phyloP scores from a whole-genome alignment of 257 asterid genomes.

The Solanum chilense region DNA sequence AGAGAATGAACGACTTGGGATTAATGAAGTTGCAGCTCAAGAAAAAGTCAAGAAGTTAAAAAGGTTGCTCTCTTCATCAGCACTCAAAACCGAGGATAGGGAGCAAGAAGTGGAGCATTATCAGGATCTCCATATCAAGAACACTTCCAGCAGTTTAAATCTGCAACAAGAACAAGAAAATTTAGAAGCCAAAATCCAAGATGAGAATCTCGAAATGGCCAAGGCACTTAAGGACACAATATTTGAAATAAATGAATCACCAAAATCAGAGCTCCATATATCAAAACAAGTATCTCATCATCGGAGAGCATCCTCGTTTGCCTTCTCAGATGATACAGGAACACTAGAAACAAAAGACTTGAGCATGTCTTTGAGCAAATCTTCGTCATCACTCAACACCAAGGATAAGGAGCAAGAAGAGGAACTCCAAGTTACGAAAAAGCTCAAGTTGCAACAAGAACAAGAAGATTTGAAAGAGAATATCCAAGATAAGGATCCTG shows the following conservation, averaged over 20 bases:
- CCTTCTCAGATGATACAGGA: constrained; percentile 21
- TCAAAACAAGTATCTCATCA: constrained; percentile 26
- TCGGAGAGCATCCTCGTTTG: constrained; percentile 11
- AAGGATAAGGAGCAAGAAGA: background rate
- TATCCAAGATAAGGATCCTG: constrained; percentile 35
- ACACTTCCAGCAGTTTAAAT: constrained; percentile 27
- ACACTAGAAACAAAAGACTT: constrained; percentile 19
- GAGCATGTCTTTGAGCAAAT: background rate
- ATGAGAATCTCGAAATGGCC: constrained; percentile 52
- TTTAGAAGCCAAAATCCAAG: background rate
- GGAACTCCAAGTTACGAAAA: background rate
- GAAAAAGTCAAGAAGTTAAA: constrained; percentile 43
- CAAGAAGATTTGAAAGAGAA: constrained; percentile 5
- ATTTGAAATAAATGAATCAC: constrained; percentile 30
- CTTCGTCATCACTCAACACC: constrained; percentile 24
- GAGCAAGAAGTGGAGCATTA: constrained; percentile 1
- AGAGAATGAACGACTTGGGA: constrained; percentile 1
- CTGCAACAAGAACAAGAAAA: constrained; percentile 26
- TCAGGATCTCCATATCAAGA: background rate
- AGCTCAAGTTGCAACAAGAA: constrained; percentile 35
- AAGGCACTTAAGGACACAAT: constrained; percentile 63
- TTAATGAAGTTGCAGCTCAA: background rate
- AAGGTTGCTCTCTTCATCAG: constrained; percentile 41
- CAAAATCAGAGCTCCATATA: constrained; percentile 5
- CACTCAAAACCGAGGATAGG: constrained; percentile 16